Conservation (phyloP, 2,329 filamentous ascomycete genomes). For the Penicillium sp. region DNA sequence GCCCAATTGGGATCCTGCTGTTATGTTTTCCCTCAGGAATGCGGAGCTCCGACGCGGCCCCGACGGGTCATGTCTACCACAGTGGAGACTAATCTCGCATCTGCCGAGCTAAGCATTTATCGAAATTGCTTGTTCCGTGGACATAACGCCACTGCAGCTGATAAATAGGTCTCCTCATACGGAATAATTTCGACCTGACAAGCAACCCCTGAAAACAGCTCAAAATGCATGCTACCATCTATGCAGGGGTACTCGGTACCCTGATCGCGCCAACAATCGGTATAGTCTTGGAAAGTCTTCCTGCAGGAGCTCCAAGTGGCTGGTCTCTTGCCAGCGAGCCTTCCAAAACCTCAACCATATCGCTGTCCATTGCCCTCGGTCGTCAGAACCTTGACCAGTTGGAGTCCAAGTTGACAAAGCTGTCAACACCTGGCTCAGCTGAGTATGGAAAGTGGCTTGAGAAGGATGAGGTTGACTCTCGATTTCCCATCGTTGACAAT, state of each 20-base stretch:
- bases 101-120: background rate
- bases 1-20: conserved; percentile 8
- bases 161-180: conserved; percentile 16
- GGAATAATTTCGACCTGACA: background rate
- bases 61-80: background rate
- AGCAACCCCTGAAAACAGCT: background rate
- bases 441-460: conserved; percentile 54
- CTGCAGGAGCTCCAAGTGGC: conserved; percentile 15
- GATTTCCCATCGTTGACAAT: conserved; percentile 43
- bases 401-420: conserved; percentile 39
- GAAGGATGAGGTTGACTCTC: conserved; percentile 44
- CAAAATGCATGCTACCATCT: conserved; percentile 18
- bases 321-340: conserved; percentile 21
- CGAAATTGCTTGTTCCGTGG: background rate
- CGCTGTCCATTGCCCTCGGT: conserved; percentile 24
- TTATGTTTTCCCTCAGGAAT: background rate
- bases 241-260: conserved; percentile 22
- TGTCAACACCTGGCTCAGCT: conserved; percentile 50
- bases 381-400: conserved; percentile 38
- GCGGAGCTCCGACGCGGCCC: conserved; percentile 12
- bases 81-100: background rate
- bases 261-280: conserved; percentile 22
- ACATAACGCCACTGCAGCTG: background rate
- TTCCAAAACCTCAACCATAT: conserved; percentile 14
- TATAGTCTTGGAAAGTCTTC: conserved; percentile 21